phyloP scores from a whole-genome alignment of 371 early-diverging fungal species.

The Mucor ambiguus region DNA sequence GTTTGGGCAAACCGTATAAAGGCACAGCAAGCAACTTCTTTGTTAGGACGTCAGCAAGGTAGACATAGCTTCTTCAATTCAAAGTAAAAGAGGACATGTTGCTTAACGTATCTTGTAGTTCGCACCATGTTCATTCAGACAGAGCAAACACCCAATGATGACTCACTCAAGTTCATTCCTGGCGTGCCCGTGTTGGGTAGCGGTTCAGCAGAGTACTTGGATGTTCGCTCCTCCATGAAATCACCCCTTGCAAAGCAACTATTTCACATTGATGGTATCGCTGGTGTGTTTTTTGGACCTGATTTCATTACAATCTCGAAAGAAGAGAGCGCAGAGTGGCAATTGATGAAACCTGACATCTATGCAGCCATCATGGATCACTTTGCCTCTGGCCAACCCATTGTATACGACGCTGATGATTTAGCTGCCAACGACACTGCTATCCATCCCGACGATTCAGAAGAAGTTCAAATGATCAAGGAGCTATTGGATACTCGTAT shows the following conservation, averaged over 20 bases:
- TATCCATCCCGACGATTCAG: constrained; percentile 81
- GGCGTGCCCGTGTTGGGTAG: constrained; percentile 75
- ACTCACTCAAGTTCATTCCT: constrained; percentile 93
- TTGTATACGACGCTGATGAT: constrained; percentile 59
- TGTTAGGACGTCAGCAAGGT: constrained; percentile 31
- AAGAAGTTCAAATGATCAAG: constrained; percentile 96
- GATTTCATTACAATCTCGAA: constrained; percentile 95
- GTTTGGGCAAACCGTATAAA: constrained; percentile 15
- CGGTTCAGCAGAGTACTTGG: constrained; percentile 79
- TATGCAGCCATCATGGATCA: constrained; percentile 96
- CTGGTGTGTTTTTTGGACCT: constrained; percentile 85
- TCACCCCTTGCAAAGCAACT: constrained; percentile 91
- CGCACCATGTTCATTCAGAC: constrained; percentile 96
- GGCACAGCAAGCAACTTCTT: constrained; percentile 11
- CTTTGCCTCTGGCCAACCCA: constrained; percentile 82
- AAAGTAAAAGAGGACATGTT: background rate
- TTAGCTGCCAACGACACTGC: constrained; percentile 67
- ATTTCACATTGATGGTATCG: constrained; percentile 90
- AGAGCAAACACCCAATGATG: constrained; percentile 90
- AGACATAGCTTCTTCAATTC: background rate
- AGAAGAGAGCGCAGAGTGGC: constrained; percentile 85
- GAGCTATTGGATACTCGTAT: constrained; percentile 95
- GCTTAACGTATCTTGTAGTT: constrained; percentile 35
- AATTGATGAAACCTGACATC: constrained; percentile 93
- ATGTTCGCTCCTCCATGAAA: constrained; percentile 72